Conservation (phyloP, 208 protist species). For the Leishmania mexicana region DNA sequence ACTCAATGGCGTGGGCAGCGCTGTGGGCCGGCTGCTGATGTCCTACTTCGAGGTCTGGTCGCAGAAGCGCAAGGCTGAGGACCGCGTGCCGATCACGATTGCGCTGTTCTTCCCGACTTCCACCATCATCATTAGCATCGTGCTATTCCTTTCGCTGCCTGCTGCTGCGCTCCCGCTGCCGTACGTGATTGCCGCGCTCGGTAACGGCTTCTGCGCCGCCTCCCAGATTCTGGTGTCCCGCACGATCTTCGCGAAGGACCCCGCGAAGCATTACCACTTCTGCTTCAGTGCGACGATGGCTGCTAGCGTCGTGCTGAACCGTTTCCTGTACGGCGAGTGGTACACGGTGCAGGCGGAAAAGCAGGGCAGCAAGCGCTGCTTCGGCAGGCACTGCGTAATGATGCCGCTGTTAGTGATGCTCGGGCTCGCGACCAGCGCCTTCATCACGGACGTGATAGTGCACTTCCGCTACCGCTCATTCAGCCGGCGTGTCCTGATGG, state of each 20-base stretch:
- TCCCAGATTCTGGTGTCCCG: conserved; percentile 59
- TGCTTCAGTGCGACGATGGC: conserved; percentile 39
- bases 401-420: conserved; percentile 56
- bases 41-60: conserved; percentile 53
- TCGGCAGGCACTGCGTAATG: conserved; percentile 36
- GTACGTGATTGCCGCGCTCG: conserved; percentile 52
- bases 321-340: conserved; percentile 71
- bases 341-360: conserved; percentile 56
- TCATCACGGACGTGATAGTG: conserved; percentile 40
- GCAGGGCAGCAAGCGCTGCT: conserved; percentile 28
- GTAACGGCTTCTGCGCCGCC: conserved; percentile 60
- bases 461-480: conserved; percentile 46
- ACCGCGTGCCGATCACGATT: conserved; percentile 57
- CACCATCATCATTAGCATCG: conserved; percentile 38
- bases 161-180: conserved; percentile 44
- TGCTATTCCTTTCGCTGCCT: conserved; percentile 50
- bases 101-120: conserved; percentile 44
- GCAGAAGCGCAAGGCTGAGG: conserved; percentile 41
- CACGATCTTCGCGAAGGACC: conserved; percentile 66
- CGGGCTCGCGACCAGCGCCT: conserved; percentile 32
- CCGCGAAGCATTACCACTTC: conserved; percentile 79
- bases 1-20: conserved; percentile 59
- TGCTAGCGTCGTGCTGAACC: conserved; percentile 54
- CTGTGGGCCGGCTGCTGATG: conserved; percentile 46
- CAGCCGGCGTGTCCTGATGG: conserved; percentile 37